Conservation (phyloP, 805 yeast species). For the Saccharomycopsis sp. region DNA sequence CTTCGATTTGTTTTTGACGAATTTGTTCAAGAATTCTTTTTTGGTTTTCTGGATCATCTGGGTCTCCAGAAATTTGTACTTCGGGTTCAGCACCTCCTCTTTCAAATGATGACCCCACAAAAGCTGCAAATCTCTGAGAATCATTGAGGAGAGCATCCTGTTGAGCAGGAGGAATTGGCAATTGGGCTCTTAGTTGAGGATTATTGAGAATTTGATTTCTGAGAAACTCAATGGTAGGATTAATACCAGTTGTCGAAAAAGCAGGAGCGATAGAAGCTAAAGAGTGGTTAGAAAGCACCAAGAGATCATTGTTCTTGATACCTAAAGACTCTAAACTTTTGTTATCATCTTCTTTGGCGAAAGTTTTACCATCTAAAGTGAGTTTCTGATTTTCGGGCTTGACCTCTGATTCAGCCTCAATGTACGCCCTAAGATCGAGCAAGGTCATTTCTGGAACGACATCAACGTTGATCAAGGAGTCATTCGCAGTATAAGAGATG, state of each 20-base stretch:
- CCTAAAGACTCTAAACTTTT: conserved; percentile 37
- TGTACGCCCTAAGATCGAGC: conserved; percentile 59
- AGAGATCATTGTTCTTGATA: conserved; percentile 47
- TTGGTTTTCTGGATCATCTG: conserved; percentile 63
- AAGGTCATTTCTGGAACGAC: conserved; percentile 54
- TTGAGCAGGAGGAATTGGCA: conserved; percentile 26
- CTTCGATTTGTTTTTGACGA: conserved; percentile 64
- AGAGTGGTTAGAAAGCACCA: conserved; percentile 24
- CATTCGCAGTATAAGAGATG: conserved; percentile 39
- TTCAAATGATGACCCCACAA: not conserved
- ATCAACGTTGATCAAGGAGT: conserved; percentile 44
- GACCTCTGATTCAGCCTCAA: conserved; percentile 60
- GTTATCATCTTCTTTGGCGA: conserved; percentile 24
- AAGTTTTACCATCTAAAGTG: conserved; percentile 32
- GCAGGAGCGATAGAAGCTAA: not conserved
- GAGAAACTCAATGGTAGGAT: conserved; percentile 33
- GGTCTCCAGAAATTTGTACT: conserved; percentile 45
- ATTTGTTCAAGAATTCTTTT: conserved; percentile 55
- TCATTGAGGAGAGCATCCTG: too few relatives aligned
- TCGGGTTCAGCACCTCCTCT: conserved; percentile 25
- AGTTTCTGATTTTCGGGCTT: conserved; percentile 38
- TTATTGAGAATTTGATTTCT: conserved; percentile 39
- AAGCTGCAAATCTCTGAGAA: conserved; percentile 26
- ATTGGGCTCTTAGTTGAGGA: conserved; percentile 23
- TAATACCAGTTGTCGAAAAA: conserved; percentile 15